These are phyloP conservation scores for Gonapodya prolifera DNA, from an alignment of 192 early-diverging fungal species.

Conservation along the genomic window DNA sequence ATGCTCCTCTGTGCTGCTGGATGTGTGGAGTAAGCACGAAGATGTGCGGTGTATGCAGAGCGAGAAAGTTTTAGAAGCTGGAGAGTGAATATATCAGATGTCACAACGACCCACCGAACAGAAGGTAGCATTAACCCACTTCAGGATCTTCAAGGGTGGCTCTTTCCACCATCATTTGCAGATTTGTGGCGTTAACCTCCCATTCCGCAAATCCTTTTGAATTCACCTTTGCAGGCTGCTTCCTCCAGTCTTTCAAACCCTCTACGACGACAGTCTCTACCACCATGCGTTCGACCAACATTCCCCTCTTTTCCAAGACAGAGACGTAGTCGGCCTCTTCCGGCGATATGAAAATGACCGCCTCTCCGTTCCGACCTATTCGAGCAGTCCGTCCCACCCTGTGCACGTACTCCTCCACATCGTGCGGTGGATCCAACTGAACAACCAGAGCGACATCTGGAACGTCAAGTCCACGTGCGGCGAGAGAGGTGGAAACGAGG, in stretches of 20 bases:
- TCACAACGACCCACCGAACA: slow-evolving; percentile 7
- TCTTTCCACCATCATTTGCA: slow-evolving; percentile 57
- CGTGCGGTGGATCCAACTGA: slow-evolving; percentile 94
- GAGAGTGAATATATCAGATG: slow-evolving; percentile 13
- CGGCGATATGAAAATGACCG: slow-evolving; percentile 76
- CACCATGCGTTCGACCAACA: slow-evolving; percentile 31
- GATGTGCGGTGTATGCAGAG: slow-evolving; percentile 73
- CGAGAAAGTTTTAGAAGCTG: slow-evolving; percentile 52
- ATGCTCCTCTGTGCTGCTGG: slow-evolving; percentile 67
- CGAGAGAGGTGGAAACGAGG: slow-evolving; percentile 92
- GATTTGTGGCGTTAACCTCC: slow-evolving; percentile 35
- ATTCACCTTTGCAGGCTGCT: slow-evolving; percentile 24
- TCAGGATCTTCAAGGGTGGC: slow-evolving; percentile 47
- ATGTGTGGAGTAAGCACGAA: slow-evolving; percentile 93
- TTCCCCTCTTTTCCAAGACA: slow-evolving; percentile 48
- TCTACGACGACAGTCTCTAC: slow-evolving; percentile 47
- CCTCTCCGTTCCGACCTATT: slow-evolving; percentile 75
- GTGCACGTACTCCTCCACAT: slow-evolving; percentile 91
- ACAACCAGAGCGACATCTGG: slow-evolving; percentile 84
- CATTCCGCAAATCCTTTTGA: slow-evolving; percentile 17
- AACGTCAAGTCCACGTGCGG: slow-evolving; percentile 93
- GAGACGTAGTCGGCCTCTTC: slow-evolving; percentile 59
- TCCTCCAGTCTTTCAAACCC: slow-evolving; percentile 20
- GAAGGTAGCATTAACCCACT: slow-evolving; percentile 27
- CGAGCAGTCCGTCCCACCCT: slow-evolving; percentile 94